phyloP scores from a whole-genome alignment of 345 rosid species.

The Hevea brasiliensis region DNA sequence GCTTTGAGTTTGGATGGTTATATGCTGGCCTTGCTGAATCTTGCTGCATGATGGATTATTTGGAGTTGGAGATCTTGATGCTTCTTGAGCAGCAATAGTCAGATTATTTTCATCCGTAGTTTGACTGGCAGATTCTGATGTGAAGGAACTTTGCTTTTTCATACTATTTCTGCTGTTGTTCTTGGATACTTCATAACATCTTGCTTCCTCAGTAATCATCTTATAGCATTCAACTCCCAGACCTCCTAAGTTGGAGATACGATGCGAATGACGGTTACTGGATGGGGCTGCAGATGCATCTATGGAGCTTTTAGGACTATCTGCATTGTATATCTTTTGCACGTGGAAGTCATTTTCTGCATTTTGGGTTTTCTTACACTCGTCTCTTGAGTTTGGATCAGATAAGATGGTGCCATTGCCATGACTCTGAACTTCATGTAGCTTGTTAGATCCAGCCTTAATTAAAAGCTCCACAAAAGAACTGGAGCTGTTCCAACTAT shows the following conservation, averaged over 20 bases:
- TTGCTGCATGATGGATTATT: slow-evolving; percentile 28
- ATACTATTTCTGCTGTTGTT: slow-evolving; percentile 20
- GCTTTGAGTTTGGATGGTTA: slow-evolving; percentile 25
- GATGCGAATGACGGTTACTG: slow-evolving; percentile 32
- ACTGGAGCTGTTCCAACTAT: slow-evolving; percentile 23
- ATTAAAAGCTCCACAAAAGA: slow-evolving; percentile 60
- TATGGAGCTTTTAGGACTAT: slow-evolving; percentile 31
- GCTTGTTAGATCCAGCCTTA: slow-evolving; percentile 41
- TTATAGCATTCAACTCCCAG: slow-evolving; percentile 32
- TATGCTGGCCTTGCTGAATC: slow-evolving; percentile 30
- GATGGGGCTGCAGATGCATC: slow-evolving; percentile 28
- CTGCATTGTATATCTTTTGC: slow-evolving; percentile 25
- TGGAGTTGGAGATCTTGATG: slow-evolving; percentile 29
- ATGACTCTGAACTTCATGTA: slow-evolving; percentile 28
- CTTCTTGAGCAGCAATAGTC: slow-evolving; percentile 18
- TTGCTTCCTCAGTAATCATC: slow-evolving; percentile 31
- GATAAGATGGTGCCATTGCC: slow-evolving; percentile 27
- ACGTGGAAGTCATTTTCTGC: slow-evolving; percentile 20
- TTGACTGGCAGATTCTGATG: slow-evolving; percentile 29
- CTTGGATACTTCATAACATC: slow-evolving; percentile 28
- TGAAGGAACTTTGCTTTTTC: slow-evolving; percentile 22
- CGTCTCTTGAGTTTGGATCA: slow-evolving; percentile 30
- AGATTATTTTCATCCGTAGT: slow-evolving; percentile 25
- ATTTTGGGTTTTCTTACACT: slow-evolving; percentile 17
- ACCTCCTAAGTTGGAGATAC: slow-evolving; percentile 22